Evolutionary conservation across 495 filamentous ascomycete species (phyloP).

Genomic region (Penicillium bovifimosum): DNA sequence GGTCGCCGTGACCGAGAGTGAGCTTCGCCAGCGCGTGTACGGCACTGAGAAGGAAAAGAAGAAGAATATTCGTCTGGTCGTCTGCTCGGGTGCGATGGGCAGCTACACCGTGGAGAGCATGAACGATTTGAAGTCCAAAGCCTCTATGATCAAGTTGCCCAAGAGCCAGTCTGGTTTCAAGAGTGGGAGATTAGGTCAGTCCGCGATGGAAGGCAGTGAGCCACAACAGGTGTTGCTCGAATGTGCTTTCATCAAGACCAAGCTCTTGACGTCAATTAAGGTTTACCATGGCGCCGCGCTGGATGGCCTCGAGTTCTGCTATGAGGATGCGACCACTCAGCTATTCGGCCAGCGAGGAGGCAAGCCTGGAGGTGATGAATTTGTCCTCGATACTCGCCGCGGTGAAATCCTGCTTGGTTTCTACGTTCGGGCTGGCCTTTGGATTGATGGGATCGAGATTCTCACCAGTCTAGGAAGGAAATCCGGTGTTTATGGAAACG

Average conservation of each 20-base stretch:
- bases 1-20: constrained; percentile 65
- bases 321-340: constrained; percentile 82
- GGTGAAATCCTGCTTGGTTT: constrained; percentile 89
- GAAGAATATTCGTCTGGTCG: constrained; percentile 60
- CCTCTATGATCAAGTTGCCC: constrained; percentile 65
- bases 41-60: constrained; percentile 63
- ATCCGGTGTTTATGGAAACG: constrained; percentile 81
- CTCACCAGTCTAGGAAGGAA: constrained; percentile 81
- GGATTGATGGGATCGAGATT: constrained; percentile 90
- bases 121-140: constrained; percentile 59
- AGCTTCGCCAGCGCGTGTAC: constrained; percentile 61
- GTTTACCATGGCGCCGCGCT: constrained; percentile 74
- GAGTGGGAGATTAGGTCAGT: constrained; percentile 70
- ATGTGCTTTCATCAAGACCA: constrained; percentile 59
- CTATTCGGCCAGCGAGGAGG: constrained; percentile 84
- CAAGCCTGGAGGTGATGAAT: constrained; percentile 67
- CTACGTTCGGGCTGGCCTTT: constrained; percentile 70
- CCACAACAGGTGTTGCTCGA: constrained; percentile 71
- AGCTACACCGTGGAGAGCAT: constrained; percentile 71
- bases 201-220: constrained; percentile 64
- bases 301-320: constrained; percentile 88
- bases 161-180: constrained; percentile 68
- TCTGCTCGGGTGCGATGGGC: constrained; percentile 71
- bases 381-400: constrained; percentile 73
- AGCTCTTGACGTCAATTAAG: constrained; percentile 67